These are phyloP conservation scores for Zarea fungicola DNA, from an alignment of 2,329 filamentous ascomycete genomes.

Conservation along the genomic window DNA sequence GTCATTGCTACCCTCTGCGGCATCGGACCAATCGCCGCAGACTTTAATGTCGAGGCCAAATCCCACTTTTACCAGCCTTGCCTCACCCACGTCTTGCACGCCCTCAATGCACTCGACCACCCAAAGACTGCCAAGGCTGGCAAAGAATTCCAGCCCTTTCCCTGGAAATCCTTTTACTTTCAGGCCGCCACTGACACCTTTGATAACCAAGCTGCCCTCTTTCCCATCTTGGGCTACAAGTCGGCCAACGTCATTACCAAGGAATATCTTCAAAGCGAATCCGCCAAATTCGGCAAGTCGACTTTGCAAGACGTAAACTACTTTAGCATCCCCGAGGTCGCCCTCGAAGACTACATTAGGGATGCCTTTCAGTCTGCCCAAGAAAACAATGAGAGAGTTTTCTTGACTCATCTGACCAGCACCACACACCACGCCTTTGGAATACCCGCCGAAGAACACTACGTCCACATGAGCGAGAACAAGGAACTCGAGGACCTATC, in stretches of 20 bases:
- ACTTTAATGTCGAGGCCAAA: conserved; percentile 37
- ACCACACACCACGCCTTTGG: conserved; percentile 31
- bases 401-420: conserved; percentile 32
- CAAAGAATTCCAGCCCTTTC: conserved; percentile 20
- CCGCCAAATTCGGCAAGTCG: conserved; percentile 25
- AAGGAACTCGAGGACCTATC: conserved; percentile 28
- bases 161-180: conserved; percentile 29
- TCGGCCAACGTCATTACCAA: conserved; percentile 22
- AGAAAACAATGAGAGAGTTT: conserved; percentile 27
- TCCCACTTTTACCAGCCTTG: conserved; percentile 41
- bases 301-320: conserved; percentile 29
- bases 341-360: conserved; percentile 28
- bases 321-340: conserved; percentile 28
- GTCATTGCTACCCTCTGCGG: conserved; percentile 38
- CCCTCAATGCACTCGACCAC: conserved; percentile 22
- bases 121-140: conserved; percentile 9
- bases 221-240: conserved; percentile 27
- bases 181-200: conserved; percentile 30
- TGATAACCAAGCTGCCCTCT: conserved; percentile 28
- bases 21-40: conserved; percentile 33
- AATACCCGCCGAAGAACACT: conserved; percentile 24
- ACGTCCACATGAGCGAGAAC: conserved; percentile 22
- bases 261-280: conserved; percentile 26
- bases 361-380: conserved; percentile 27
- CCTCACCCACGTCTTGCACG: conserved; percentile 34